Evolutionary conservation across 2,329 filamentous ascomycete species (phyloP).

Genomic region (Botryosphaeria dothidea): DNA sequence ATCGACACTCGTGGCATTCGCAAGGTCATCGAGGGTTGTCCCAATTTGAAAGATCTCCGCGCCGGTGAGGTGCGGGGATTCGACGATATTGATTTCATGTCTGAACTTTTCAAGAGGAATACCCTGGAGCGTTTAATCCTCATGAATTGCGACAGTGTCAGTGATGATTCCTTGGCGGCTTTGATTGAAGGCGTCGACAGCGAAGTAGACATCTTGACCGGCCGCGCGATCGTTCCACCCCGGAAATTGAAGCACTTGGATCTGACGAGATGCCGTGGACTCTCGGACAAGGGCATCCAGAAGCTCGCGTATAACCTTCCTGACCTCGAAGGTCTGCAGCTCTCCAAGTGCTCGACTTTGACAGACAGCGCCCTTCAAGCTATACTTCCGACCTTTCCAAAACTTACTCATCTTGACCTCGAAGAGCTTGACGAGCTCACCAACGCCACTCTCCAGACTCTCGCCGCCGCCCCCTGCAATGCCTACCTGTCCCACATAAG

Average conservation of each 20-base stretch:
- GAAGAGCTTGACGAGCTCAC: slow-evolving; percentile 81
- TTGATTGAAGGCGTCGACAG: slow-evolving; percentile 77
- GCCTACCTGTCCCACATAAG: slow-evolving; percentile 74
- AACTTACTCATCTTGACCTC: slow-evolving; percentile 82
- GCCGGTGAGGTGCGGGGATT: slow-evolving; percentile 82
- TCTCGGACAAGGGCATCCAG: slow-evolving; percentile 74
- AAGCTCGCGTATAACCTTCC: slow-evolving; percentile 74
- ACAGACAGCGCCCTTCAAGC: slow-evolving; percentile 72
- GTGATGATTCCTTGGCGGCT: slow-evolving; percentile 69
- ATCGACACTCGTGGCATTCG: slow-evolving; percentile 77
- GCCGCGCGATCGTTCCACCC: slow-evolving; percentile 72
- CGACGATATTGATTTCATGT: slow-evolving; percentile 70
- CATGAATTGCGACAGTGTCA: slow-evolving; percentile 76
- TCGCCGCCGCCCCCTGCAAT: slow-evolving; percentile 77
- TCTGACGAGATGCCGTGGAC: slow-evolving; percentile 71
- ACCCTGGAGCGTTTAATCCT: slow-evolving; percentile 79
- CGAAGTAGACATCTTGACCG: slow-evolving; percentile 78
- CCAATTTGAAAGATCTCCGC: slow-evolving; percentile 73
- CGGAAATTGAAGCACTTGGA: slow-evolving; percentile 83
- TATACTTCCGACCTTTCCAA: slow-evolving; percentile 72
- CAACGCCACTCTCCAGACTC: slow-evolving; percentile 70
- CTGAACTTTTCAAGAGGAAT: slow-evolving; percentile 76
- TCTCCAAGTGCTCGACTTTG: slow-evolving; percentile 74
- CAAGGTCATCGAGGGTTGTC: slow-evolving; percentile 71
- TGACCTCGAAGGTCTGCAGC: slow-evolving; percentile 76